phyloP scores from a whole-genome alignment of 805 yeast species.

The Candida taoyuanica region DNA sequence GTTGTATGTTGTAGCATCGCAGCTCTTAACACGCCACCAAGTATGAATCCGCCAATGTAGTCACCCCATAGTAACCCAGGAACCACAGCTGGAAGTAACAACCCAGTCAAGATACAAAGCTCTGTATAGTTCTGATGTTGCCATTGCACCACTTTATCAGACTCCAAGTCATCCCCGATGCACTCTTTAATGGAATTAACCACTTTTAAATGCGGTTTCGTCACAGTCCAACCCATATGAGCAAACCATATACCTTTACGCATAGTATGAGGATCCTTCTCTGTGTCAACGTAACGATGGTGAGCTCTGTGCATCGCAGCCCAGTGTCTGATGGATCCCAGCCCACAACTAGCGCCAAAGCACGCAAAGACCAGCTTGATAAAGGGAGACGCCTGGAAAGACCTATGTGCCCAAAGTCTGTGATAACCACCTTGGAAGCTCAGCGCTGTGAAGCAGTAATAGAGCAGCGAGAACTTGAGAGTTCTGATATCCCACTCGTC shows the following conservation, averaged over 20 bases:
- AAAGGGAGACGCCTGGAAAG: constrained; percentile 43
- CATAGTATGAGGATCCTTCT: constrained; percentile 81
- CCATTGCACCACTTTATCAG: constrained; percentile 42
- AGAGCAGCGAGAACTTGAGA: constrained; percentile 44
- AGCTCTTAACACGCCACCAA: constrained; percentile 73
- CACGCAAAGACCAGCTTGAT: constrained; percentile 49
- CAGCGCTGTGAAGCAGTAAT: constrained; percentile 59
- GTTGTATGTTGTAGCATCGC: constrained; percentile 75
- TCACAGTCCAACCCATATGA: constrained; percentile 84
- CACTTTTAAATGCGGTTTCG: constrained; percentile 58
- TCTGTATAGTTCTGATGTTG: constrained; percentile 36
- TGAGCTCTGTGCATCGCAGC: constrained; percentile 82
- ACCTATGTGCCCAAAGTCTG: constrained; percentile 64
- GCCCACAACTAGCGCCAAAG: constrained; percentile 66
- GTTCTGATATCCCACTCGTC: constrained; percentile 50
- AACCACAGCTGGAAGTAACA: constrained; percentile 60
- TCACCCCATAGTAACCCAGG: constrained; percentile 71
- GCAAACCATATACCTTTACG: constrained; percentile 77
- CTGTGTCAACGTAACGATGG: constrained; percentile 85
- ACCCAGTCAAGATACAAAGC: constrained; percentile 46
- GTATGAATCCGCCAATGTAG: constrained; percentile 69
- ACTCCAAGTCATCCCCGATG: constrained; percentile 56
- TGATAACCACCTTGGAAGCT: constrained; percentile 84
- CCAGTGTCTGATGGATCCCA: constrained; percentile 79
- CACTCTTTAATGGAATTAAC: constrained; percentile 30